phyloP scores from a whole-genome alignment of 805 yeast genomes.

The Kurtzmaniella cleridarum region DNA sequence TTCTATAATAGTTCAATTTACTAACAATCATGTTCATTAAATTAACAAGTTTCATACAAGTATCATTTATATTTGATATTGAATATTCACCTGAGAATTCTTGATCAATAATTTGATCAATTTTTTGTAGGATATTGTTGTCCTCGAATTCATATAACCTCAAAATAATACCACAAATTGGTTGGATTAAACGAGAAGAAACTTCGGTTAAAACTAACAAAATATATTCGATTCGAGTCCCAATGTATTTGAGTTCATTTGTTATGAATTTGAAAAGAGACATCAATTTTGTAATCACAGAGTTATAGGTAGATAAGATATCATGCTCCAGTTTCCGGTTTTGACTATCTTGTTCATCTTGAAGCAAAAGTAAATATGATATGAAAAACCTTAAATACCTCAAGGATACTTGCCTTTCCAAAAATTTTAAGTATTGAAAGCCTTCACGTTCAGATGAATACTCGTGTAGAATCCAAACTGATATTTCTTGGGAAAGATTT shows the following conservation, averaged over 20 bases:
- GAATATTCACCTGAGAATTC: not conserved
- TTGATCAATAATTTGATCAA: not conserved
- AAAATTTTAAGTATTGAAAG: conserved; percentile 1
- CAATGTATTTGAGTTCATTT: not conserved
- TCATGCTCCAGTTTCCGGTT: not conserved
- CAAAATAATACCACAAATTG: too few species aligned
- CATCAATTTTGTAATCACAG: conserved; percentile 4
- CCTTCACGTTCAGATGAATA: not conserved
- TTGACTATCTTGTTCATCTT: conserved; percentile 24
- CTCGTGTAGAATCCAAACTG: conserved; percentile 1
- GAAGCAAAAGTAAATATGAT: conserved; percentile 26
- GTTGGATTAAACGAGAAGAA: not conserved
- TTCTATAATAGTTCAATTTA: not conserved
- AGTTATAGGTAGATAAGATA: not conserved
- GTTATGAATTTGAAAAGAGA: not conserved
- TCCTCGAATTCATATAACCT: too few species aligned
- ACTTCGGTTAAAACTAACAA: not conserved
- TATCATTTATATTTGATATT: not conserved
- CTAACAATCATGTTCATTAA: not conserved
- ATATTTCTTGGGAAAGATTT: not conserved
- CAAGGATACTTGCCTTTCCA: conserved; percentile 18
- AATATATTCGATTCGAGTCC: not conserved
- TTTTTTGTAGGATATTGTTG: not conserved
- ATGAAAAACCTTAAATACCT: conserved; percentile 25
- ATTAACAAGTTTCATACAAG: not conserved